Evolutionary conservation across 495 filamentous ascomycete genomes (phyloP).

Genomic region (Hypoxylon lienhwacheense): DNA sequence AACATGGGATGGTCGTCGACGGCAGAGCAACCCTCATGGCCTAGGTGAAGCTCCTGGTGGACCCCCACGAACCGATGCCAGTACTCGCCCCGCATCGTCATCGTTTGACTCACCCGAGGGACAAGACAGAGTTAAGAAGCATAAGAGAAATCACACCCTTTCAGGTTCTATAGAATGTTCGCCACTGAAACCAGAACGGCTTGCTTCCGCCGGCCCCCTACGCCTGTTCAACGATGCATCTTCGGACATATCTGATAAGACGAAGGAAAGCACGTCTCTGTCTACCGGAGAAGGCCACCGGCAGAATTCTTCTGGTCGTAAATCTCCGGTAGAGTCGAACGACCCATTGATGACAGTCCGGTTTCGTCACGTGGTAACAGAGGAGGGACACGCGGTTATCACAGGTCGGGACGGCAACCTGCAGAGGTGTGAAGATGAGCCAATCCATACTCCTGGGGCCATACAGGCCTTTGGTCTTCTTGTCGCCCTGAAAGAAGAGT

Average conservation of each 20-base stretch:
- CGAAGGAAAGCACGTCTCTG: conserved; percentile 7
- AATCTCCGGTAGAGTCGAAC: conserved; percentile 39
- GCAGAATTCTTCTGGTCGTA: conserved; percentile 18
- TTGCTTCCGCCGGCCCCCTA: conserved; percentile 22
- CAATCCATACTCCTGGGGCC: conserved; percentile 90
- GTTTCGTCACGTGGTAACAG: conserved; percentile 78
- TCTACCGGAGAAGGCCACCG: conserved; percentile 6
- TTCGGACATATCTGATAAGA: conserved; percentile 38
- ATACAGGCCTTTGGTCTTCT: conserved; percentile 83
- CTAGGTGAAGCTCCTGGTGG: conserved; percentile 10
- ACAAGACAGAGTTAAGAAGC: background rate
- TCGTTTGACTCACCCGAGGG: conserved; percentile 4
- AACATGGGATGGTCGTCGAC: conserved; percentile 34
- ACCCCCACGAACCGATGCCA: conserved; percentile 1
- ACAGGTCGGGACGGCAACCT: conserved; percentile 73
- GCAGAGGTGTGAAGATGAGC: conserved; percentile 88
- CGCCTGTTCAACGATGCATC: conserved; percentile 40
- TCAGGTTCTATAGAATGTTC: conserved; percentile 36
- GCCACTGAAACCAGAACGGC: conserved; percentile 37
- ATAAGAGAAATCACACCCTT: conserved; percentile 29
- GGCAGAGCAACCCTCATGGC: conserved; percentile 13
- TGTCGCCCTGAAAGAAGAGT: conserved; percentile 72
- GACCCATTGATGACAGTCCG: conserved; percentile 61
- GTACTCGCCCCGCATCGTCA: conserved; percentile 7
- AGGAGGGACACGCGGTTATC: conserved; percentile 82